These are phyloP conservation scores for Russula virescens DNA, from an alignment of 768 basidiomycete genomes.

Conservation along the genomic window DNA sequence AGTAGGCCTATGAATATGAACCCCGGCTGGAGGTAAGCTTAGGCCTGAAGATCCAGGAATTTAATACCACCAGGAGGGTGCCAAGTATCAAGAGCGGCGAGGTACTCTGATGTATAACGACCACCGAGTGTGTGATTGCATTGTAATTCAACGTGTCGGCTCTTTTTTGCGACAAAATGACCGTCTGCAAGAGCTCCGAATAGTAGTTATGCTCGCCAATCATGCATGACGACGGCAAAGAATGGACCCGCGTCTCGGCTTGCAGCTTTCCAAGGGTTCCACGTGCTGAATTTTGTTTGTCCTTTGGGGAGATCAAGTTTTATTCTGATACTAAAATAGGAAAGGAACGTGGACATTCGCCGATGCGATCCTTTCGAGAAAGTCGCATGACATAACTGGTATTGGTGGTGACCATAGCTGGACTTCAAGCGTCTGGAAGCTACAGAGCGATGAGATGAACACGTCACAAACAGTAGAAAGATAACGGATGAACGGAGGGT, in stretches of 20 bases:
- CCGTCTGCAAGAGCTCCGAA: background rate
- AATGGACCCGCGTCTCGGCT: background rate
- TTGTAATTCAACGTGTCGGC: too few relatives aligned
- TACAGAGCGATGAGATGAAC: background rate
- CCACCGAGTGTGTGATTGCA: too few relatives aligned
- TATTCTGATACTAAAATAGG: background rate
- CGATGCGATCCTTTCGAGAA: background rate
- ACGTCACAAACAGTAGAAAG: background rate
- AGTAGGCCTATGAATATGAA: too few relatives aligned
- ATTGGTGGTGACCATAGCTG: background rate
- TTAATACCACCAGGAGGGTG: too few relatives aligned
- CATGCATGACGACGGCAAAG: background rate
- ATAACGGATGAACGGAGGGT: background rate
- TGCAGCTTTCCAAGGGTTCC: too few relatives aligned
- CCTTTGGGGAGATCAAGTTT: background rate
- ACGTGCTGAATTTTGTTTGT: background rate
- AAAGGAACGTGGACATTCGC: background rate
- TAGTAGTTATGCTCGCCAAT: background rate
- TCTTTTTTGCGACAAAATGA: background rate
- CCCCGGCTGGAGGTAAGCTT: too few relatives aligned
- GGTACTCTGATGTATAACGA: too few relatives aligned
- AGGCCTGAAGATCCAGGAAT: too few relatives aligned
- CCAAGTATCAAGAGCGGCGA: too few relatives aligned
- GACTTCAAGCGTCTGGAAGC: background rate
- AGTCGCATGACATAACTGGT: background rate